These are phyloP conservation scores for Arachis stenosperma DNA, from an alignment of 306 rosid genomes.

Conservation along the genomic window DNA sequence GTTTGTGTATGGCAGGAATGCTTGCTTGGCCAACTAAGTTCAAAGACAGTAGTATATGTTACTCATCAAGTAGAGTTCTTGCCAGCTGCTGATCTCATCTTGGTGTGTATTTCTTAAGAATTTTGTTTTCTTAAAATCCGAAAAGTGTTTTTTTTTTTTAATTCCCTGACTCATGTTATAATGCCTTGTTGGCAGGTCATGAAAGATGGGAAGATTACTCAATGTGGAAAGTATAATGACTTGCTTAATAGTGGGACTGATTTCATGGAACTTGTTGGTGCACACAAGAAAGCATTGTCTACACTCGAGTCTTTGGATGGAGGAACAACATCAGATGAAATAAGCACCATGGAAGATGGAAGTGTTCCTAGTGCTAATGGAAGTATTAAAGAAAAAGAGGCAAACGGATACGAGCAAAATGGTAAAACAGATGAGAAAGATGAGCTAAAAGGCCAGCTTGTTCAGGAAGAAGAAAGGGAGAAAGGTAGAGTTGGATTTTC, in stretches of 20 bases:
- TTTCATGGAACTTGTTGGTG: constrained; percentile 86
- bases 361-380: constrained; percentile 28
- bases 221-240: constrained; percentile 74
- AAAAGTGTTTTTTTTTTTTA: background rate
- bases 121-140: background rate
- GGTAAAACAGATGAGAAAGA: constrained; percentile 43
- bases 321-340: constrained; percentile 37
- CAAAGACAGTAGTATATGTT: constrained; percentile 77
- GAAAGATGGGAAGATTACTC: constrained; percentile 79
- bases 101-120: constrained; percentile 48
- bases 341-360: constrained; percentile 37
- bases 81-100: constrained; percentile 74
- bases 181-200: constrained; percentile 59
- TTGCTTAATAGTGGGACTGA: constrained; percentile 68
- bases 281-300: constrained; percentile 80
- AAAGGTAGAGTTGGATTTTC: constrained; percentile 76
- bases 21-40: constrained; percentile 61
- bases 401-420: constrained; percentile 41
- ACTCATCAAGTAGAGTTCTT: constrained; percentile 93
- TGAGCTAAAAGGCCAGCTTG: constrained; percentile 66
- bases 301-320: constrained; percentile 53
- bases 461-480: constrained; percentile 94
- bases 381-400: constrained; percentile 43
- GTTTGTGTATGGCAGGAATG: constrained; percentile 62
- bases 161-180: background rate